These are phyloP conservation scores for Irpex rosettiformis DNA, from an alignment of 1,284 basidiomycete species.

Conservation along the genomic window DNA sequence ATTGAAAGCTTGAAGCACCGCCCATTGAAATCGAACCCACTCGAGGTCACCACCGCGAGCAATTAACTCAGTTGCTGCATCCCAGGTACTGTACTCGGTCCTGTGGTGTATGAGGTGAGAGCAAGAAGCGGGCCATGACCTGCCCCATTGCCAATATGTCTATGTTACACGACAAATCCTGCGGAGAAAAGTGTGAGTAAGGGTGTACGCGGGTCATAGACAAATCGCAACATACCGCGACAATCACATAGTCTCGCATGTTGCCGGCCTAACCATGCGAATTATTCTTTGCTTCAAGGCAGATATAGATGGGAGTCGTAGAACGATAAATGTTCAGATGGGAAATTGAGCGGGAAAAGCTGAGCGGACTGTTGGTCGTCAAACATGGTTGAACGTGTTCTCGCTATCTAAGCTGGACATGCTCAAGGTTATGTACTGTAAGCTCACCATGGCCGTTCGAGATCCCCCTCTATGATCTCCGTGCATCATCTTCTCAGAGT, in stretches of 20 bases:
- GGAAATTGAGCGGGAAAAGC: too few relatives aligned
- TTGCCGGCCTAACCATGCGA: too few relatives aligned
- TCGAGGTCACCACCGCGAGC: background rate
- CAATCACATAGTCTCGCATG: too few relatives aligned
- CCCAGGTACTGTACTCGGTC: too few relatives aligned
- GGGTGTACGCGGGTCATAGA: background rate
- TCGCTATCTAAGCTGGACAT: background rate
- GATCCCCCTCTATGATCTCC: background rate
- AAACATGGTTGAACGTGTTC: background rate
- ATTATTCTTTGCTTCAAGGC: too few relatives aligned
- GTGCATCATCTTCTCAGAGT: background rate
- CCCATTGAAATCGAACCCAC: background rate
- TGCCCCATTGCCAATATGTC: background rate
- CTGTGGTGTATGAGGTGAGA: background rate
- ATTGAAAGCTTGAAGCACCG: background rate
- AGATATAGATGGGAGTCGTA: too few relatives aligned
- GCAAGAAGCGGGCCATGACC: background rate
- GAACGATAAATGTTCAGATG: too few relatives aligned
- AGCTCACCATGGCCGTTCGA: background rate
- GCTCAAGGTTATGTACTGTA: background rate
- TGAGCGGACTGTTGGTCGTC: too few relatives aligned
- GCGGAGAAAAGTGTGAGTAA: background rate
- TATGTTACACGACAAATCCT: background rate
- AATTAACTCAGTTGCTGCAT: too few relatives aligned
- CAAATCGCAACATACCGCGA: background rate